Evolutionary conservation across 2,329 filamentous ascomycete species (phyloP).

Genomic region (Helotiales sp.): DNA sequence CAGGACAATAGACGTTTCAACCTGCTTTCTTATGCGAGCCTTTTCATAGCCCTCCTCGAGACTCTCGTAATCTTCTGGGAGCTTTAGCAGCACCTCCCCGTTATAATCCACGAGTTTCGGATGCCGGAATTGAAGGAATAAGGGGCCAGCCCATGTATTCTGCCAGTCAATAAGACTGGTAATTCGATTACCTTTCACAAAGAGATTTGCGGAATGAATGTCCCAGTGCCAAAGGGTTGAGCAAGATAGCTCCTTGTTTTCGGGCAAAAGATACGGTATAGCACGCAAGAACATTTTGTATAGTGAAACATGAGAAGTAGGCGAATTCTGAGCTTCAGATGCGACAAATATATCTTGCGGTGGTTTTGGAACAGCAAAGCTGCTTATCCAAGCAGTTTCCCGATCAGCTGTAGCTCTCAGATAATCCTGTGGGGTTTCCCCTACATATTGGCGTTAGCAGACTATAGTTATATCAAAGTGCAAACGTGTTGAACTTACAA

Average conservation of each 20-base stretch:
- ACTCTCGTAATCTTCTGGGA: constrained; percentile 29
- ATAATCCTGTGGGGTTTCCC: constrained; percentile 37
- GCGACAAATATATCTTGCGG: constrained; percentile 26
- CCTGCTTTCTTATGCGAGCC: constrained; percentile 25
- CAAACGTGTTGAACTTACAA: constrained; percentile 33
- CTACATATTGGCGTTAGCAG: constrained; percentile 26
- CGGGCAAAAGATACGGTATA: constrained; percentile 34
- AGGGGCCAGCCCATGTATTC: constrained; percentile 14
- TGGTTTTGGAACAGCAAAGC: constrained; percentile 30
- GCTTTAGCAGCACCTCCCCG: constrained; percentile 31
- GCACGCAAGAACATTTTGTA: constrained; percentile 37
- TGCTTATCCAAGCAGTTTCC: constrained; percentile 38
- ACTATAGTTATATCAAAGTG: no score
- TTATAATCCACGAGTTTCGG: constrained; percentile 35
- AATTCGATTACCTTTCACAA: constrained; percentile 38
- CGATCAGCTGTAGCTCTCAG: constrained; percentile 33
- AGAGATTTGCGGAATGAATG: constrained; percentile 41
- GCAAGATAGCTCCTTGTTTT: constrained; percentile 23
- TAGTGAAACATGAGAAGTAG: constrained; percentile 35
- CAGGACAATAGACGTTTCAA: constrained; percentile 27
- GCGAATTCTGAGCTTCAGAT: constrained; percentile 32
- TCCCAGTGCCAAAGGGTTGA: constrained; percentile 42
- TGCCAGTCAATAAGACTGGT: constrained; percentile 43
- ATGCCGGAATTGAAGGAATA: constrained; percentile 27
- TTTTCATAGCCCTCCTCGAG: constrained; percentile 32